Conservation (phyloP, 1,139 yeast species). For the Suzukiozyma palmioleophila region DNA sequence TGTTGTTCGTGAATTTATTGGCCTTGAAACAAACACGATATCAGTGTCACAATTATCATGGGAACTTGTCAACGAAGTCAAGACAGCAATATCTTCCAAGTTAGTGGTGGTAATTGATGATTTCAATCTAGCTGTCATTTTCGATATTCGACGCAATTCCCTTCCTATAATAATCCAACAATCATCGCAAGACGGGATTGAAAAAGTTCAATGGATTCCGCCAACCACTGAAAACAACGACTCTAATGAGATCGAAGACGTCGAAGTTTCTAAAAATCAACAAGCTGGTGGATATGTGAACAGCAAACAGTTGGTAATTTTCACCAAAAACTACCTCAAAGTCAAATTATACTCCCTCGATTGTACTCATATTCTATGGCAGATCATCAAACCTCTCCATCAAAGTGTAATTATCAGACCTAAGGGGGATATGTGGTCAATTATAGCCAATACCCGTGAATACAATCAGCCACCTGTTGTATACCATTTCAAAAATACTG, state of each 20-base stretch:
- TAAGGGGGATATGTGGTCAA: conserved; percentile 25
- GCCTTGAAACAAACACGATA: background rate
- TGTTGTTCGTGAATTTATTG: background rate
- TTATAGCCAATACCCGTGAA: conserved; percentile 18
- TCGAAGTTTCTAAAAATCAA: conserved; percentile 6
- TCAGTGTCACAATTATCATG: conserved; percentile 18
- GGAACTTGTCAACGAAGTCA: conserved; percentile 19
- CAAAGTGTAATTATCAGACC: conserved; percentile 16
- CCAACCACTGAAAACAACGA: conserved; percentile 10
- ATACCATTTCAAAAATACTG: conserved; percentile 34
- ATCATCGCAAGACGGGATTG: conserved; percentile 26
- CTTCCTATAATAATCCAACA: conserved; percentile 31
- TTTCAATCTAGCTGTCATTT: conserved; percentile 19
- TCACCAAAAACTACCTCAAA: conserved; percentile 23
- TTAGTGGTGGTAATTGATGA: conserved; percentile 23
- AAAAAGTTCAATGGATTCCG: conserved; percentile 32
- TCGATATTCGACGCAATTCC: conserved; percentile 17
- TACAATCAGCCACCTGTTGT: conserved; percentile 20
- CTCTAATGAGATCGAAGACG: conserved; percentile 4
- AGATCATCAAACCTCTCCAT: conserved; percentile 27
- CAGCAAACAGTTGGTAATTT: conserved; percentile 31
- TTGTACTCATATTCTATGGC: conserved; percentile 30
- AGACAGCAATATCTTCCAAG: conserved; percentile 15
- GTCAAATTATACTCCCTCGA: conserved; percentile 37
- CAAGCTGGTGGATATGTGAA: conserved; percentile 28